Evolutionary conservation across 2,329 filamentous ascomycete species (phyloP).

Genomic region (Colletotrichum echinochloae): DNA sequence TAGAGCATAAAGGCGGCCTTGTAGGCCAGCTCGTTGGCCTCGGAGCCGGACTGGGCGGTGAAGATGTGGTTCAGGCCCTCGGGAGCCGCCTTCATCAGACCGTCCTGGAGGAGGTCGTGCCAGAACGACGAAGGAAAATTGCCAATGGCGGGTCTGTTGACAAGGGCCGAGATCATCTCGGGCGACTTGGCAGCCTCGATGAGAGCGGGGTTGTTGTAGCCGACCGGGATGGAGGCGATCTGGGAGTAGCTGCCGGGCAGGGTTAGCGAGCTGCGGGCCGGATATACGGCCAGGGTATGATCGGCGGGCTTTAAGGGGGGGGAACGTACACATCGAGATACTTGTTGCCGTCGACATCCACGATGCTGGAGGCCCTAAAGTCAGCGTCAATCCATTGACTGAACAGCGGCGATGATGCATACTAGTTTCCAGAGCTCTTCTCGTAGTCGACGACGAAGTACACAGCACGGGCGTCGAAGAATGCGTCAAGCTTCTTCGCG

Average conservation of each 20-base stretch:
- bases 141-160: conserved; percentile 83
- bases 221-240: conserved; percentile 86
- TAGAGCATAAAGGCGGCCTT: conserved; percentile 90
- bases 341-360: conserved; percentile 63
- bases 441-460: conserved; percentile 66
- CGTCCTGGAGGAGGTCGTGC: conserved; percentile 77
- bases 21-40: conserved; percentile 88
- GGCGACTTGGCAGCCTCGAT: conserved; percentile 73
- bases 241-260: conserved; percentile 71
- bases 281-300: conserved; percentile 9
- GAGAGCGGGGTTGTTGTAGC: conserved; percentile 82
- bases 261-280: conserved; percentile 24
- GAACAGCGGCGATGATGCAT: conserved; percentile 17
- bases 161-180: conserved; percentile 78
- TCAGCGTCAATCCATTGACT: not conserved
- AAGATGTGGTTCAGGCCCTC: conserved; percentile 84
- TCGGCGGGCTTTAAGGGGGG: conserved; percentile 14
- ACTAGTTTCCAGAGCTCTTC: conserved; percentile 65
- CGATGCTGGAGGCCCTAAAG: conserved; percentile 49
- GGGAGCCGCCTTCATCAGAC: conserved; percentile 78
- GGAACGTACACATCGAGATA: conserved; percentile 60
- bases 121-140: conserved; percentile 85
- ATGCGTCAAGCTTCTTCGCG: conserved; percentile 57
- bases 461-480: conserved; percentile 65
- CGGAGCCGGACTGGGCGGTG: conserved; percentile 82